A percentile compares a stretch with the other conserved stretches of the same genome.
Evolutionary conservation across 1,284 basidiomycete species (phyloP).

Genomic region (Wolfiporia cocos): DNA sequence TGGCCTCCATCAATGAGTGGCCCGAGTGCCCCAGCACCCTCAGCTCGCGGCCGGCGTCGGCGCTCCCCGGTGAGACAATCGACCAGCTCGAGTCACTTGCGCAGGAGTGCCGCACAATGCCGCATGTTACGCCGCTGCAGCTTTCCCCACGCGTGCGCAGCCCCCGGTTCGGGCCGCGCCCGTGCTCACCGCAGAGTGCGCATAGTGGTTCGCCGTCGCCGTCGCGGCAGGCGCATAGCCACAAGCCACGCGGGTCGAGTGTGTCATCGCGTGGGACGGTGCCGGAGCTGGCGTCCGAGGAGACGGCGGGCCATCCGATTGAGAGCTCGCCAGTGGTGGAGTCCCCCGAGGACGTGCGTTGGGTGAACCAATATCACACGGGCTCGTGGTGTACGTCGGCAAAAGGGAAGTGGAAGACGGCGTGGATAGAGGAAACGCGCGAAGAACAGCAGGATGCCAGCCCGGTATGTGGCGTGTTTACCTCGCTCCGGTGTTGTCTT

Average conservation of each 20-base stretch:
- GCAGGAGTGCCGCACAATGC: slow-evolving; percentile 1
- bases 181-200: slow-evolving; percentile 5
- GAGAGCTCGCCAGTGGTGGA: slow-evolving; percentile 5
- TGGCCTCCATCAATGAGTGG: no score
- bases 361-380: no score
- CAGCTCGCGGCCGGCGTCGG: slow-evolving; percentile 2
- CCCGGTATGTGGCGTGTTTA: not conserved
- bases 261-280: not conserved
- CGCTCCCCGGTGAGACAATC: slow-evolving; percentile 3
- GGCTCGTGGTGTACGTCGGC: slow-evolving; percentile 18
- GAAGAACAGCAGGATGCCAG: slow-evolving; percentile 6
- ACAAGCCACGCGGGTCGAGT: not conserved
- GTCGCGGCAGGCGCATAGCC: not conserved
- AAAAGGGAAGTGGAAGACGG: slow-evolving; percentile 19
- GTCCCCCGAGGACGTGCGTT: no score
- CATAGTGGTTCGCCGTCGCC: not conserved
- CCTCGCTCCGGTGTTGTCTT: not conserved
- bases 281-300: not conserved
- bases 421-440: slow-evolving; percentile 6
- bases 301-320: slow-evolving; percentile 5
- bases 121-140: not conserved
- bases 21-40: not conserved
- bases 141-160: not conserved
- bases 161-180: slow-evolving; percentile 2
- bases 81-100: slow-evolving; percentile 7